A percentile compares a stretch with the other conserved stretches of the same genome.
phyloP scores from a whole-genome alignment of 176 grass and related monocot genomes.

The Chrysopogon serrulatus region DNA sequence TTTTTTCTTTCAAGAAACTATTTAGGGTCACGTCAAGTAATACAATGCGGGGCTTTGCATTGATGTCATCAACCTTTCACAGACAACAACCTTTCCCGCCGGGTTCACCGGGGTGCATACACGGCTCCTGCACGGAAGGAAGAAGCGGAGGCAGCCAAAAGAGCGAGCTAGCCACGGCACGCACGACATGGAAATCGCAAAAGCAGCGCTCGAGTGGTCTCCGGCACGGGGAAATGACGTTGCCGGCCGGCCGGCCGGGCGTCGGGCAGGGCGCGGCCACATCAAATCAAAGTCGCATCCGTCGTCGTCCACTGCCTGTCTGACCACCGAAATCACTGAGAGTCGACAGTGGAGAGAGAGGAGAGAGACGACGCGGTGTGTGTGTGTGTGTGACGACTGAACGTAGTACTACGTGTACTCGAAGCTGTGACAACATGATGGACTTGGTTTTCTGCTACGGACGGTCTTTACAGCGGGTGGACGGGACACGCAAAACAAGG shows the following conservation, averaged over 20 bases:
- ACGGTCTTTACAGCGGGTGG: neutral
- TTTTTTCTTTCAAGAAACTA: neutral
- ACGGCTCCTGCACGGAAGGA: neutral
- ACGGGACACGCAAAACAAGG: conserved; percentile 23
- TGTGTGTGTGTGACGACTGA: neutral
- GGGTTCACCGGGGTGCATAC: neutral
- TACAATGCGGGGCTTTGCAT: neutral
- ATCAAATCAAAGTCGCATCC: conserved; percentile 17
- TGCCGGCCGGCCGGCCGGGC: conserved; percentile 21
- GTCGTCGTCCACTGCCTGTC: neutral
- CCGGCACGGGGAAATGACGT: conserved; percentile 43
- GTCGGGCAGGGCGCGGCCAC: neutral
- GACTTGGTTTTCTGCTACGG: conserved; percentile 23
- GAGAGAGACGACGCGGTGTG: neutral
- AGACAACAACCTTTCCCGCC: neutral
- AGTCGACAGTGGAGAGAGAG: too few relatives aligned
- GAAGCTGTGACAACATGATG: conserved; percentile 21
- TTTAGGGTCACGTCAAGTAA: neutral
- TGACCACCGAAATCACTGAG: too few relatives aligned
- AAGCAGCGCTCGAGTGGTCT: conserved; percentile 28
- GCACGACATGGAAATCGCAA: neutral
- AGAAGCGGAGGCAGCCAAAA: neutral
- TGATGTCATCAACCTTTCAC: neutral
- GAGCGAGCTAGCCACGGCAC: neutral
- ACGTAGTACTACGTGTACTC: too few relatives aligned